Percentiles rank a stretch among this genome's conserved stretches.
Conservation (phyloP, 257 asterid species). For the Capsicum chinense region DNA sequence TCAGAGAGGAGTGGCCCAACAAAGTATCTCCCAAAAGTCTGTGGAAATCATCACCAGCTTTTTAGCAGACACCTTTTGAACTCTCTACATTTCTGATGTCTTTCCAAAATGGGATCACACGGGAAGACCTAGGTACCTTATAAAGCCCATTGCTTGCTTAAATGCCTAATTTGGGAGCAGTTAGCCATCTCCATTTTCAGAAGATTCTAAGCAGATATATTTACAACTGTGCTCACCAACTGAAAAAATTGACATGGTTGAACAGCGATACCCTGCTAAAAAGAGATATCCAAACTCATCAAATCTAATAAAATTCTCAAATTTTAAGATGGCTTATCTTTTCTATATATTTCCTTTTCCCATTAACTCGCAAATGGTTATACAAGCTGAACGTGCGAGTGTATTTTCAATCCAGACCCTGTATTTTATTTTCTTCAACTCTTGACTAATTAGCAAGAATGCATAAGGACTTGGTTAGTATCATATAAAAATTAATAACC, state of each 20-base stretch:
- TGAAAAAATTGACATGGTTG: background rate
- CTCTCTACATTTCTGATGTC: background rate
- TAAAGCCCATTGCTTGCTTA: background rate
- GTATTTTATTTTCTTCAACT: background rate
- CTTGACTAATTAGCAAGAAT: background rate
- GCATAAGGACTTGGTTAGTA: background rate
- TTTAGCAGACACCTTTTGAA: background rate
- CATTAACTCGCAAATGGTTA: constrained; percentile 4
- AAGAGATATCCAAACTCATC: background rate
- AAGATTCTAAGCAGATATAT: background rate
- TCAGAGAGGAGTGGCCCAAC: constrained; percentile 13
- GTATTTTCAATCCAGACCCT: background rate
- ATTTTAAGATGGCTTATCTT: background rate
- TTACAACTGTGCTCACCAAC: background rate
- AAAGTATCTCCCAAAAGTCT: background rate
- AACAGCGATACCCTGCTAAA: background rate
- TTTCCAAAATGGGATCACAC: background rate
- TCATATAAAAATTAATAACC: background rate
- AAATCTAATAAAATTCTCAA: background rate
- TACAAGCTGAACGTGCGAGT: background rate
- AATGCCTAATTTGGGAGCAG: background rate
- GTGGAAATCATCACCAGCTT: constrained; percentile 4
- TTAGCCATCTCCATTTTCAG: background rate
- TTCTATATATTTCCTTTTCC: constrained; percentile 7
- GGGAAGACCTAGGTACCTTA: background rate